Base-by-base conservation (phyloP, 2,329 filamentous ascomycete genomes). In the Paracamarosporium sp. region DNA sequence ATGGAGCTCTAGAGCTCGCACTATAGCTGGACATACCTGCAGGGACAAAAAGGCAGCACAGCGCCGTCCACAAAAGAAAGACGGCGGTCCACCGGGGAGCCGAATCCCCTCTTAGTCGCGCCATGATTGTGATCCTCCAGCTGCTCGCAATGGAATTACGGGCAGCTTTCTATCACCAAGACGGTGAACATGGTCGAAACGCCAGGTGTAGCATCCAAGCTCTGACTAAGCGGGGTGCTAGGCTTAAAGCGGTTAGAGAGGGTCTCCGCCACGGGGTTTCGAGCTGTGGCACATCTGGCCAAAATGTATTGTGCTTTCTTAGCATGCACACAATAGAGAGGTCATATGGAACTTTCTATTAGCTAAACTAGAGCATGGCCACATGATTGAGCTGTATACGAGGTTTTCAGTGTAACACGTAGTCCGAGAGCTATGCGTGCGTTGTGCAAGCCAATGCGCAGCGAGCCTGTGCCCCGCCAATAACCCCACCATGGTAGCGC, bases 41-140 rank as follows among this genome's bases (percentile, higher is more conserved):
- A 60, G 74, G 72, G 41, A 66, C 65, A 57, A 77, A 71, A 56
- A 77, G 55, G 56, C 67, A 70, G 58, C 70, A 75, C 55, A 78
- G 55, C 58, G 63, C 61, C 47, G 69, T 62, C 50, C 73, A 64
- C n/a, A 76, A 56, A 62, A 77, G 62, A 13, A 77, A 63, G 40
- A 71, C 48, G 68, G 85, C 80, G 72, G 87, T 85, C 90, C 90
- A 92, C 78, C 79, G 81, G 73, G 78, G 80, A 70, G 59, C 65
- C 79, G 85, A 12, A 15, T 36, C 24, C 85, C 80, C 66, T 72
- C 57, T 66, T 51, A 57, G 60, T 35, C 63, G 63, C 54, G 57
- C 61, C 72, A 74, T 74, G 24, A 55, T 43, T 62, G 41, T 22
- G 25, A 27, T 52, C 27, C 13, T 50, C n/a, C 38, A 50, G 63